Percentiles rank a stretch among this genome's conserved stretches.
These are phyloP conservation scores for Camellia sinensis DNA, from an alignment of 148 eudicot species.

Conservation along the genomic window DNA sequence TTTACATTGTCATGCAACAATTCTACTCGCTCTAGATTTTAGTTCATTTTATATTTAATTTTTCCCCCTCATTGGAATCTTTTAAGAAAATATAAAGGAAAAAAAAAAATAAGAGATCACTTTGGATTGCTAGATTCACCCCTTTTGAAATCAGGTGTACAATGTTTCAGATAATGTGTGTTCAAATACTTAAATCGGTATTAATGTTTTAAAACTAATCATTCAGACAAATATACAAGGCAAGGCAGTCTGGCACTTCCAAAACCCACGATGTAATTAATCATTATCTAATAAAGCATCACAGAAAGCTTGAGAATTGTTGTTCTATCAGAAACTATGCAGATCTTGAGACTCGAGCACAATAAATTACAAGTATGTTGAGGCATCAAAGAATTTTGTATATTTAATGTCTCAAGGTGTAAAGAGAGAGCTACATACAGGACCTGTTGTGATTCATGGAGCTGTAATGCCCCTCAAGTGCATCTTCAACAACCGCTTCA, in stretches of 20 bases:
- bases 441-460: not conserved
- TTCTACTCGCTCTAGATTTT: too few species aligned
- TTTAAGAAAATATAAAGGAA: too few species aligned
- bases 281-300: not conserved
- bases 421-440: not conserved
- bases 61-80: too few species aligned
- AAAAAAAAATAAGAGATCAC: too few species aligned
- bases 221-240: not conserved
- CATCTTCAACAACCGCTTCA: not conserved
- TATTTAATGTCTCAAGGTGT: not conserved
- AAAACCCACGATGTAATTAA: not conserved
- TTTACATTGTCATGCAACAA: too few species aligned
- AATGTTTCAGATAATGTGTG: not conserved
- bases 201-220: not conserved
- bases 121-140: too few species aligned
- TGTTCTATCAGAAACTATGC: not conserved
- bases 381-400: not conserved
- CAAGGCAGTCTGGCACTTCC: too few species aligned
- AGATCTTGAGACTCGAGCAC: not conserved
- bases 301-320: too few species aligned
- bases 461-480: not conserved
- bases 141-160: too few species aligned
- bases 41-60: too few species aligned
- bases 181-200: too few species aligned
- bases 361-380: not conserved